Conservation (phyloP, 345 rosid genomes). For the Hibiscus mutabilis region DNA sequence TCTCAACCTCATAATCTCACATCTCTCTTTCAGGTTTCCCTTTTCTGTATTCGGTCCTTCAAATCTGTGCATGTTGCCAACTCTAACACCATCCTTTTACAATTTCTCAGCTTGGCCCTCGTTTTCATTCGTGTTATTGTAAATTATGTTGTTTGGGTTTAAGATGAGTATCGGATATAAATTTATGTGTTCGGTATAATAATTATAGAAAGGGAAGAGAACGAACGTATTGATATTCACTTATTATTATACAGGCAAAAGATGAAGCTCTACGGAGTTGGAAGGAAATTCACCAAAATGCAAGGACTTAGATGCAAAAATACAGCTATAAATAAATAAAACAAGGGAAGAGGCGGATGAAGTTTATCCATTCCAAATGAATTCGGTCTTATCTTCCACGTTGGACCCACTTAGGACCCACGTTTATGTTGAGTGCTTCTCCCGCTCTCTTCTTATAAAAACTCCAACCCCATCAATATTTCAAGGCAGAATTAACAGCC, state of each 20-base stretch:
- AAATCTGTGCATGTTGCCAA: neutral
- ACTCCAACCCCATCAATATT: conserved; percentile 1
- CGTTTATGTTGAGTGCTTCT: conserved; percentile 26
- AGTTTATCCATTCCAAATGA: neutral
- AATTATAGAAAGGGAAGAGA: too few species aligned
- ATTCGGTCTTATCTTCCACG: conserved; percentile 76
- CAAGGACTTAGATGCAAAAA: neutral
- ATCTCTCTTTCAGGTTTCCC: neutral
- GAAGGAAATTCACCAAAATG: neutral
- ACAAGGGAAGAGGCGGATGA: neutral
- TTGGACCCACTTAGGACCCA: conserved; percentile 21
- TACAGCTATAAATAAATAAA: neutral
- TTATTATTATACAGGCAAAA: neutral
- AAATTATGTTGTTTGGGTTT: too few species aligned
- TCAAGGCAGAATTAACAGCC: neutral
- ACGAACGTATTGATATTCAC: too few species aligned
- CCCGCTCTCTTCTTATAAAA: conserved; percentile 37
- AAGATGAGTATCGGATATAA: too few species aligned
- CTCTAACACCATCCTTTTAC: too few species aligned
- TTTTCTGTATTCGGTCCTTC: neutral
- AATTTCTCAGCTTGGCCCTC: neutral
- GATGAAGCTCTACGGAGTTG: neutral
- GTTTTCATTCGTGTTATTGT: neutral
- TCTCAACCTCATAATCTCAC: conserved; percentile 52
- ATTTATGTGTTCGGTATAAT: too few species aligned